phyloP scores from a whole-genome alignment of 345 rosid species.

The Aquilaria sinensis region DNA sequence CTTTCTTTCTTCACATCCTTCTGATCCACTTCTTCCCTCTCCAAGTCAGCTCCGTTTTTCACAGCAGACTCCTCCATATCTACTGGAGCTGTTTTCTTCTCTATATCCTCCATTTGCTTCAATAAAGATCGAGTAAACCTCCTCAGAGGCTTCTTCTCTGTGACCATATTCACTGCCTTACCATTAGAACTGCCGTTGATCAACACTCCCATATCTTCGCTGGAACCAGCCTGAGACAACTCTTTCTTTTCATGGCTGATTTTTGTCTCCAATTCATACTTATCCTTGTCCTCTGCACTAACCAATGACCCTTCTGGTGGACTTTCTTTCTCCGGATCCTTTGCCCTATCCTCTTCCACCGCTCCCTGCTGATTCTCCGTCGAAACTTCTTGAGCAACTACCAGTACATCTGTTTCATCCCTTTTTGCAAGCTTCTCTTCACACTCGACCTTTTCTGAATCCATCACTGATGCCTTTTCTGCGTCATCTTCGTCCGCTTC shows the following conservation, averaged over 20 bases:
- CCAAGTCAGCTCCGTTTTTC: conserved; percentile 9
- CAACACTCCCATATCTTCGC: conserved; percentile 13
- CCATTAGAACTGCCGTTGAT: conserved; percentile 7
- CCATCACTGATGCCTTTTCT: conserved; percentile 8
- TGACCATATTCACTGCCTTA: conserved; percentile 14
- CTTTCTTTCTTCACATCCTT: conserved; percentile 1
- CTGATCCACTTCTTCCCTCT: neutral
- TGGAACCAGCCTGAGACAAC: conserved; percentile 16
- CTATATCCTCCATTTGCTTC: conserved; percentile 25
- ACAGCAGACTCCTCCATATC: neutral
- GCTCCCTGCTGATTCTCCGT: no score
- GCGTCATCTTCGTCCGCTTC: neutral
- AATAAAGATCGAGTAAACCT: conserved; percentile 48
- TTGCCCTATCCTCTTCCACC: neutral
- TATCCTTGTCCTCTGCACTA: neutral
- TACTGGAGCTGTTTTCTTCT: neutral
- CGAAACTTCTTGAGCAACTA: neutral
- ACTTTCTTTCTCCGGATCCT: neutral
- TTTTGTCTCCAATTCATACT: neutral
- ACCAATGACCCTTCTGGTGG: neutral
- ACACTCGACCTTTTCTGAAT: neutral
- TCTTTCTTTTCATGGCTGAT: neutral
- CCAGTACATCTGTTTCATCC: conserved; percentile 1
- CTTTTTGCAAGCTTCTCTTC: neutral
- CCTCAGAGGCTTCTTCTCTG: conserved; percentile 18